Evolutionary conservation across 164 flowering plant species (phyloP).

Genomic region (Pachysandra terminalis): DNA sequence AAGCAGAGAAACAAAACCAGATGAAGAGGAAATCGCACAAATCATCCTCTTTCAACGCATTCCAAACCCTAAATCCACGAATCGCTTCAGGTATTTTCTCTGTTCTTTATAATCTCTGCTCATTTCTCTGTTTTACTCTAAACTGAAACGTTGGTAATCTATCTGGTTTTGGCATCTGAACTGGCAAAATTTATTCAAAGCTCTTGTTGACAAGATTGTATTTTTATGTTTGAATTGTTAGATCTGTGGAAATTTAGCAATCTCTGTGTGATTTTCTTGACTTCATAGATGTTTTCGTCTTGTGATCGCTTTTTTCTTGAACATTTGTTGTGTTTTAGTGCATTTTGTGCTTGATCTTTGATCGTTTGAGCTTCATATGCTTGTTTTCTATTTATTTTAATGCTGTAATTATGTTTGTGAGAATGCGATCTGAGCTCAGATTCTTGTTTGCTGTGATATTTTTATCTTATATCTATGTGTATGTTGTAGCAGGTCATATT

Average conservation of each 20-base stretch:
- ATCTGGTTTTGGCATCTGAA: too few species aligned
- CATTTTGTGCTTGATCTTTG: too few species aligned
- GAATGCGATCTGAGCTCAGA: not conserved
- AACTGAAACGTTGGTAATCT: not conserved
- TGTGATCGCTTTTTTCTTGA: not conserved
- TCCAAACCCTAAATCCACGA: not conserved
- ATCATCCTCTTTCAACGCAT: not conserved
- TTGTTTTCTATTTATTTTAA: not conserved
- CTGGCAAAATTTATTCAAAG: not conserved
- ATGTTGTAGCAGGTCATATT: not conserved
- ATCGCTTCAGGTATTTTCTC: not conserved
- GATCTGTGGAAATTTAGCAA: not conserved
- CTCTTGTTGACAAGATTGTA: not conserved
- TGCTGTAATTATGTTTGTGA: not conserved
- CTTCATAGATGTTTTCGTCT: not conserved
- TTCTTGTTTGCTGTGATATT: too few species aligned
- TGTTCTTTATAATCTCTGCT: not conserved
- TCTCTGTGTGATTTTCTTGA: too few species aligned
- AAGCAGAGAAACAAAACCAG: not conserved
- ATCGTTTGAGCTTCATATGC: not conserved
- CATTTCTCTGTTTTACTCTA: not conserved
- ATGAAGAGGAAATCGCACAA: not conserved
- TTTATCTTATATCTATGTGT: not conserved
- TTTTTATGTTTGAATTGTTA: not conserved
- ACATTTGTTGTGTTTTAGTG: too few species aligned